Conservation (phyloP, 495 filamentous ascomycete genomes). For the Durotheca rogersii region DNA sequence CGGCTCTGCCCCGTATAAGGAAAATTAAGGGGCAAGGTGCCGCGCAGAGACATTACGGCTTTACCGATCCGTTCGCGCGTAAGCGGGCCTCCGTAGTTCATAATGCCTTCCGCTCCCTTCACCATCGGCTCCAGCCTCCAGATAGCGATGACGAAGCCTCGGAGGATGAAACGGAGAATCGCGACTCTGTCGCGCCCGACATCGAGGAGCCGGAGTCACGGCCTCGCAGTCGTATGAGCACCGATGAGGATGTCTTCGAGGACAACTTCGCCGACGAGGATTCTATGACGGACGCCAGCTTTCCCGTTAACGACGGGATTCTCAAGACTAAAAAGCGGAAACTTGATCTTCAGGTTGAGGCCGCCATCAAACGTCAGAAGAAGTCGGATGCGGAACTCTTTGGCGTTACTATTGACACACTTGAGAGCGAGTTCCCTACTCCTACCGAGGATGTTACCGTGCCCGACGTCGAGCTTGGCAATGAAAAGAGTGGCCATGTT, state of each 20-base stretch:
- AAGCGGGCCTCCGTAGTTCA: conserved; percentile 54
- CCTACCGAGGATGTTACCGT: conserved; percentile 42
- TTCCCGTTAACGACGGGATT: conserved; percentile 44
- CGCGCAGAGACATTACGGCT: conserved; percentile 64
- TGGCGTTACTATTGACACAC: conserved; percentile 56
- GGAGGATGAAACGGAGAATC: conserved; percentile 47
- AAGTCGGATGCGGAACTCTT: conserved; percentile 80
- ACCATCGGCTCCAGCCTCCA: conserved; percentile 51
- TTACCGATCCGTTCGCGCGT: conserved; percentile 76
- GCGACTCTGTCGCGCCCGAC: conserved; percentile 62
- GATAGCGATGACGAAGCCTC: conserved; percentile 61
- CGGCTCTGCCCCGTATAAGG: conserved; percentile 68
- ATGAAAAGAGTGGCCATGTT: conserved; percentile 40
- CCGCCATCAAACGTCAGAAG: conserved; percentile 67
- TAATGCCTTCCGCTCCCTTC: conserved; percentile 51
- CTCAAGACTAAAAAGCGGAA: conserved; percentile 66
- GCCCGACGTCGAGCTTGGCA: conserved; percentile 38
- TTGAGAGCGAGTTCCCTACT: conserved; percentile 50
- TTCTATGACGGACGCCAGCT: conserved; percentile 57
- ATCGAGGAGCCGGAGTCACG: conserved; percentile 82
- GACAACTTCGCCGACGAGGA: conserved; percentile 61
- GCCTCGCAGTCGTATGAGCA: conserved; percentile 74
- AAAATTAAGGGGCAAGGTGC: conserved; percentile 60
- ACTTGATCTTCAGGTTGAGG: conserved; percentile 59
- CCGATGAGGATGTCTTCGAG: conserved; percentile 64